These are phyloP conservation scores for Xylaria nigripes DNA, from an alignment of 495 filamentous ascomycete species.

Conservation along the genomic window DNA sequence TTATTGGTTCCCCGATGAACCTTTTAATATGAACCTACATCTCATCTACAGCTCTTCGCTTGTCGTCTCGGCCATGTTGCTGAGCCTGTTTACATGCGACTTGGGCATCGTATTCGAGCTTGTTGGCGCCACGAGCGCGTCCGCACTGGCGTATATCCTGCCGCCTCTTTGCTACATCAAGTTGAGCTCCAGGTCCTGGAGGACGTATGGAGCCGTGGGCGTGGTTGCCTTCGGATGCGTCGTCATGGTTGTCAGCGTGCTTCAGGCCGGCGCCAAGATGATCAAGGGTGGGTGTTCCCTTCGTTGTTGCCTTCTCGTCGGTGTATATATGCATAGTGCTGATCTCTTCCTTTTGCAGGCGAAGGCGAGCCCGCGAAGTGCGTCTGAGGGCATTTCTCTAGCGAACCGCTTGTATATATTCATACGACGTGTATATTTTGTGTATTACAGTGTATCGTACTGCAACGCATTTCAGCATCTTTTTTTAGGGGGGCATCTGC, in stretches of 20 bases:
- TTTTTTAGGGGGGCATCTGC: too few species aligned
- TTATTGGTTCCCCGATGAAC: slow-evolving; percentile 76
- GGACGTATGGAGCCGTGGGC: slow-evolving; percentile 57
- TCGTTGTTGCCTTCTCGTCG: not conserved
- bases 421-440: slow-evolving; percentile 9
- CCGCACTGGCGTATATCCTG: slow-evolving; percentile 88
- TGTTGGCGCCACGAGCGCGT: slow-evolving; percentile 89
- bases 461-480: too few species aligned
- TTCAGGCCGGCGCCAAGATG: slow-evolving; percentile 66
- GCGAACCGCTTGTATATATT: not conserved
- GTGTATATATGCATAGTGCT: not conserved
- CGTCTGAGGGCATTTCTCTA: slow-evolving; percentile 12
- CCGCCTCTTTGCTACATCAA: slow-evolving; percentile 94
- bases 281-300: slow-evolving; percentile 31
- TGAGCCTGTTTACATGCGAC: slow-evolving; percentile 82
- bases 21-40: slow-evolving; percentile 75
- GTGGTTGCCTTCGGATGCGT: slow-evolving; percentile 67
- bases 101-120: slow-evolving; percentile 90
- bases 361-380: slow-evolving; percentile 25
- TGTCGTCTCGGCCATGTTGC: slow-evolving; percentile 67
- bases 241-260: slow-evolving; percentile 79
- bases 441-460: too few species aligned
- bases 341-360: slow-evolving; percentile 13
- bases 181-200: slow-evolving; percentile 71
- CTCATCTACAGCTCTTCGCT: slow-evolving; percentile 73